phyloP scores from a whole-genome alignment of 768 basidiomycete genomes.

The Tulasnella sp. region DNA sequence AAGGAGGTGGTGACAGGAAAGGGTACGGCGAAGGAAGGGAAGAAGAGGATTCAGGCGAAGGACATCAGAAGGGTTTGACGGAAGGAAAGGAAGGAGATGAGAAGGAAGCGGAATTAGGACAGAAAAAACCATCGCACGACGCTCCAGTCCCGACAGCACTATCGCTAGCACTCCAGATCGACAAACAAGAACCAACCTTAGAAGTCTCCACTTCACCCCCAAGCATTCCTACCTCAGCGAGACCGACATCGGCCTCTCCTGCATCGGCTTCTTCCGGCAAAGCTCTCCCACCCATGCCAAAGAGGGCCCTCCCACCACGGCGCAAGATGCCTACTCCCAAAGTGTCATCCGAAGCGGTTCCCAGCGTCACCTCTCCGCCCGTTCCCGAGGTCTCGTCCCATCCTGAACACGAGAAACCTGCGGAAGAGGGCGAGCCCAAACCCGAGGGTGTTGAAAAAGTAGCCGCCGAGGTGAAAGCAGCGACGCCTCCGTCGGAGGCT shows the following conservation, averaged over 20 bases:
- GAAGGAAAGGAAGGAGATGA: slow-evolving; percentile 5
- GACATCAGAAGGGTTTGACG: not conserved
- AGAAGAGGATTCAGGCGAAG: not conserved
- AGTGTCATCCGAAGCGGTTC: slow-evolving; percentile 37
- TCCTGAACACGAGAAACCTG: not conserved
- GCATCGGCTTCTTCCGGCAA: slow-evolving; percentile 42
- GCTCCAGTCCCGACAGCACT: not conserved
- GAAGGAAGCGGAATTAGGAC: not conserved
- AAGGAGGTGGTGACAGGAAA: slow-evolving; percentile 8
- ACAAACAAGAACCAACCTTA: not conserved
- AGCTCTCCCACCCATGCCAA: slow-evolving; percentile 70
- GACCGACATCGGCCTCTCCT: slow-evolving; percentile 16
- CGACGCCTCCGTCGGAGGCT: not conserved
- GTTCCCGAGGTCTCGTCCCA: slow-evolving; percentile 29
- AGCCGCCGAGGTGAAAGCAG: slow-evolving; percentile 1
- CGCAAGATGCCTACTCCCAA: slow-evolving; percentile 38
- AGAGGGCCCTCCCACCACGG: slow-evolving; percentile 70
- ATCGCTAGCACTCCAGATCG: not conserved
- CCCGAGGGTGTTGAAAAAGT: not conserved
- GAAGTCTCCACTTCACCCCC: not conserved
- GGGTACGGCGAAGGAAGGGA: not conserved
- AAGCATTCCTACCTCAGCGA: not conserved
- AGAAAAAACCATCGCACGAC: not conserved
- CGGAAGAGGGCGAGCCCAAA: not conserved
- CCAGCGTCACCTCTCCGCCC: slow-evolving; percentile 30